phyloP scores from a whole-genome alignment of 495 filamentous ascomycete species.

The Hypoxylon fragiforme region DNA sequence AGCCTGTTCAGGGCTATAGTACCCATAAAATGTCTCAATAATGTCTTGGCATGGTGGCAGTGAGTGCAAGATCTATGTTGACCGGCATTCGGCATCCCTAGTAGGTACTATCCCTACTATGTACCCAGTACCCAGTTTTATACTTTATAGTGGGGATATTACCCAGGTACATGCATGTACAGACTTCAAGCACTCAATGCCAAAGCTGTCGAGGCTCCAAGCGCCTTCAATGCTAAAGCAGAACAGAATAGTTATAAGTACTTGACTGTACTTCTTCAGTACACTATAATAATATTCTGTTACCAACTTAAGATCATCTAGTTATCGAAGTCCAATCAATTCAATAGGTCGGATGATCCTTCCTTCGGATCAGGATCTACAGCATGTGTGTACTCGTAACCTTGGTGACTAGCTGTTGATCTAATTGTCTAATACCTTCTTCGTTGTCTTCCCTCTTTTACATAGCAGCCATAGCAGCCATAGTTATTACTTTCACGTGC shows the following conservation, averaged over 20 bases:
- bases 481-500: constrained; percentile 26
- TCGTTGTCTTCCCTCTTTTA: constrained; percentile 2
- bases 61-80: constrained; percentile 32
- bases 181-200: too few relatives aligned
- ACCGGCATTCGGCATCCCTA: constrained; percentile 31
- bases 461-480: too few relatives aligned
- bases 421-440: background rate
- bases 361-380: constrained; percentile 15
- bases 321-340: constrained; percentile 15
- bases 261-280: constrained; percentile 20
- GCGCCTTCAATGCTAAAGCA: too few relatives aligned
- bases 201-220: too few relatives aligned
- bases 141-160: too few relatives aligned
- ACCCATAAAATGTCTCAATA: too few relatives aligned
- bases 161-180: too few relatives aligned
- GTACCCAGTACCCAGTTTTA: too few relatives aligned
- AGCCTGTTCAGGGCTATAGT: too few relatives aligned
- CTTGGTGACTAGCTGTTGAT: constrained; percentile 9
- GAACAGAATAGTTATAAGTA: too few relatives aligned
- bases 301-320: background rate
- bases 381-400: background rate
- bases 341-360: constrained; percentile 13
- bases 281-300: background rate
- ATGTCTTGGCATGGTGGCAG: constrained; percentile 27
- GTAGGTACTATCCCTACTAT: too few relatives aligned